phyloP scores from a whole-genome alignment of 495 filamentous ascomycete species.

The Xylaria scruposa region DNA sequence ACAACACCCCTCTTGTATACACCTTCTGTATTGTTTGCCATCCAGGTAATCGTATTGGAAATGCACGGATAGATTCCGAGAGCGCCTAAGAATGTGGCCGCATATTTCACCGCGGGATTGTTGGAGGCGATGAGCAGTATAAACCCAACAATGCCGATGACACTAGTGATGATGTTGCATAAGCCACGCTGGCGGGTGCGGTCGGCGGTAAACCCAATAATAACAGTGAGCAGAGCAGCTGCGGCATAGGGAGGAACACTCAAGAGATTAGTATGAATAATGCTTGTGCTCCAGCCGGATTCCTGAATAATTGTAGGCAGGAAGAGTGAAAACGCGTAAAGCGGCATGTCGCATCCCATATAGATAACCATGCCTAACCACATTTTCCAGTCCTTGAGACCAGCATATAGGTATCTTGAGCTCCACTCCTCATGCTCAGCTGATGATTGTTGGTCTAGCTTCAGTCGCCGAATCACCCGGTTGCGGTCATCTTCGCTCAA shows the following conservation, averaged over 20 bases:
- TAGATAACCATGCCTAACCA: slow-evolving; percentile 78
- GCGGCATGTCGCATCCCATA: slow-evolving; percentile 75
- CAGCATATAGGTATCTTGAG: slow-evolving; percentile 75
- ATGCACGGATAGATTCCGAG: slow-evolving; percentile 92
- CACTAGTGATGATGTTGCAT: slow-evolving; percentile 76
- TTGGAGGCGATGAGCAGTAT: slow-evolving; percentile 72
- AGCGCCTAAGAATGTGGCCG: slow-evolving; percentile 83
- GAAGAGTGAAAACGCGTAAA: slow-evolving; percentile 93
- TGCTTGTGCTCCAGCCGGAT: slow-evolving; percentile 66
- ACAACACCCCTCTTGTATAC: slow-evolving; percentile 91
- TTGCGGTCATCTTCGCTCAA: slow-evolving; percentile 73
- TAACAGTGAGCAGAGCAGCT: slow-evolving; percentile 77
- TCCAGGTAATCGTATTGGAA: slow-evolving; percentile 90
- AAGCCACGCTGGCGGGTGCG: slow-evolving; percentile 77
- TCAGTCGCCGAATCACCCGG: slow-evolving; percentile 76
- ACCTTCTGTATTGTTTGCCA: slow-evolving; percentile 88
- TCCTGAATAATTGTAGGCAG: slow-evolving; percentile 82
- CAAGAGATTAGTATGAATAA: slow-evolving; percentile 76
- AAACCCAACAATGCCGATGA: slow-evolving; percentile 81
- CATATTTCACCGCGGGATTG: slow-evolving; percentile 73
- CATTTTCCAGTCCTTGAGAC: slow-evolving; percentile 87
- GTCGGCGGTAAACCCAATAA: slow-evolving; percentile 80
- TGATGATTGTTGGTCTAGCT: slow-evolving; percentile 75
- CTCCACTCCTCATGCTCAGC: slow-evolving; percentile 83
- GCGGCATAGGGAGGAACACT: slow-evolving; percentile 89